phyloP scores from a whole-genome alignment of 768 basidiomycete genomes.

The Pisolithus tinctorius region DNA sequence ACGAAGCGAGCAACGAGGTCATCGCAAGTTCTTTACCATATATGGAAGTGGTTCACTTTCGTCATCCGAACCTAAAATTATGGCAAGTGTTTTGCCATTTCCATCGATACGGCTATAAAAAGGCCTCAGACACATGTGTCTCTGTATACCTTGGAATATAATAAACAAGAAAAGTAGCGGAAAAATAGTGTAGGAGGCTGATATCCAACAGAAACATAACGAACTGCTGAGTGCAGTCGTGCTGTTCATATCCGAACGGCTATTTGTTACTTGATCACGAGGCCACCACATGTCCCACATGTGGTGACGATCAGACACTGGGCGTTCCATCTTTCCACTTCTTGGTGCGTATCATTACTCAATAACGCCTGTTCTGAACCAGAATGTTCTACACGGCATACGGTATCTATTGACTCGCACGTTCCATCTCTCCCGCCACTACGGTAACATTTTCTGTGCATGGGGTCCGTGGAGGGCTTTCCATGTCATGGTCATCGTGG shows the following conservation, averaged over 20 bases:
- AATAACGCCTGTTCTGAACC: background rate
- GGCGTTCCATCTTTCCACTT: background rate
- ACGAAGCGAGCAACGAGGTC: conserved; percentile 17
- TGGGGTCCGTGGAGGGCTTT: background rate
- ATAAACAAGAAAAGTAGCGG: background rate
- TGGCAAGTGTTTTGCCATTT: no score
- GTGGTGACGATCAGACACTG: no score
- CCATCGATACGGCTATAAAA: no score
- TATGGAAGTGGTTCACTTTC: background rate
- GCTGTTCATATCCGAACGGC: conserved; percentile 19
- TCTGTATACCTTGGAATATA: no score
- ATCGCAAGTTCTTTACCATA: background rate
- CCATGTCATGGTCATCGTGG: background rate
- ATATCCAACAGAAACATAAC: background rate
- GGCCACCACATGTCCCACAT: conserved; percentile 6
- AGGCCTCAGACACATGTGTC: no score
- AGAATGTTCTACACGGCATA: background rate
- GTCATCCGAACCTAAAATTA: background rate
- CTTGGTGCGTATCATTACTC: background rate
- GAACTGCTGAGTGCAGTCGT: background rate
- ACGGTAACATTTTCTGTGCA: background rate
- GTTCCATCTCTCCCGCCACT: background rate
- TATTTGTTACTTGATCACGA: conserved; percentile 5
- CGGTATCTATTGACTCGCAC: background rate
- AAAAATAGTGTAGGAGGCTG: background rate